Evolutionary conservation across 1,139 yeast species (phyloP), one percentile per base, ranked within the genome.

Genomic region (Scheffersomyces titani): DNA sequence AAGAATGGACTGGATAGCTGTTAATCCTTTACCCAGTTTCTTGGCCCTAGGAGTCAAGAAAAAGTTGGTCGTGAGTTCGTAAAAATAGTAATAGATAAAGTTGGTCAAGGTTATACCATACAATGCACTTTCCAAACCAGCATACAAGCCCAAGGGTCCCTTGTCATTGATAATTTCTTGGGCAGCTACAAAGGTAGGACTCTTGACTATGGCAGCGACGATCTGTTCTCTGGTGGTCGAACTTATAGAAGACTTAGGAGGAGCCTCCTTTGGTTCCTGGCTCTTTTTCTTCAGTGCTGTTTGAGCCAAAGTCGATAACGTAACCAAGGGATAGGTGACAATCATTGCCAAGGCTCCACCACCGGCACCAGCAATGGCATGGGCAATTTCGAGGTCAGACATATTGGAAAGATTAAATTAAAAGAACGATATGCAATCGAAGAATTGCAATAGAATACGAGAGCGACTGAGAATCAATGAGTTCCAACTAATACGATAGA

Each of bases 321-420:
- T 89, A 59, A 90, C 92, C 65, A 92, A 76, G 11, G 98, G 97
- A 68, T 92, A 90, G 2, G 97, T 90, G 50, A 89, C 87, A 1
- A 89, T 82, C 88, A 92, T 89, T 7, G 97, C 85, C 51, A 91
- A 81, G 49, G 96, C 92, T 21, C 98, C 98, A 46, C 97, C 97
- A 13, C 94, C 89, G 52, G 97, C 97, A 16, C 98, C 98, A 13
- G 97, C 90, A 21, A 92, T 74, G 18, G 97, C 97, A 68, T 92
- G 97, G 48, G 96, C 93, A 48, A 84, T 70, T 62, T 86, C 87
- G 63, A 83, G 85, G 21, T 72, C 76, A n/a, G 75, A 66, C 79
- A 75, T 75, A 19, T 46, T 52, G 44, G 21, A 36, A 40, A 6
- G 22, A 46, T 21, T 46, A n/a, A 6, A 22, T 22, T 22, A 6